Evolutionary conservation across 352 stramenopile species (phyloP), one percentile per base, ranked within the genome.

Genomic region (Phytopythium vexans): DNA sequence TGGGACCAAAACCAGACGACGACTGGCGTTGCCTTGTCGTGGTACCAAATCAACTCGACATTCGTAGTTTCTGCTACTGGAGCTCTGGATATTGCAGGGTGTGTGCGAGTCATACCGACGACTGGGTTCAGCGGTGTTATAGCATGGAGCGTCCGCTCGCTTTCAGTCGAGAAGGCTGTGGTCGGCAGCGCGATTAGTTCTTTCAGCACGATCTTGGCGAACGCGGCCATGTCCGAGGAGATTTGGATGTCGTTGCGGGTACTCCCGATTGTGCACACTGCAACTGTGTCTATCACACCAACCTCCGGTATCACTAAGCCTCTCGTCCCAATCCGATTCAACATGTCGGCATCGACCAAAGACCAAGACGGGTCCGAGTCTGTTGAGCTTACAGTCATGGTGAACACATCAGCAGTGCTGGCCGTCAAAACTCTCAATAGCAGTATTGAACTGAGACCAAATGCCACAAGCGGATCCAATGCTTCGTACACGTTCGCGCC

Each of bases 281-380:
- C n/a, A n/a, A n/a, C n/a, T n/a, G n/a, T n/a, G n/a, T n/a, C n/a
- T n/a, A n/a, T n/a, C n/a, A n/a, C n/a, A n/a, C n/a, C 70, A 1
- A 74, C 74, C 5, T 68, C 43, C 4, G 66, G 76, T 31, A 10
- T 41, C 3, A 52, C 70, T 1, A 43, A 63, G 16, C 70, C 70
- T 32, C 39, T 71, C 3, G 41, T 60, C 4, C 54, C 21, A 15
- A 43, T 65, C 16, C 47, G 33, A 8, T 62, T 79, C 21, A 48
- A 50, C 8, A 38, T 76, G 1, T 8, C 51, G 12, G 58, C 54
- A 3, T 79, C 43, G 44, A 76, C 70, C 2, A 56, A 58, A 14
- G 64, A 72, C 32, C 52, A 21, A 15, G 64, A 72, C 58, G 59
- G 64, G n/a, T 72, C 64, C 0, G 64, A 72, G 35, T 46, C 68